Evolutionary conservation across 768 basidiomycete species (phyloP).

Genomic region (Agaricus blazei): DNA sequence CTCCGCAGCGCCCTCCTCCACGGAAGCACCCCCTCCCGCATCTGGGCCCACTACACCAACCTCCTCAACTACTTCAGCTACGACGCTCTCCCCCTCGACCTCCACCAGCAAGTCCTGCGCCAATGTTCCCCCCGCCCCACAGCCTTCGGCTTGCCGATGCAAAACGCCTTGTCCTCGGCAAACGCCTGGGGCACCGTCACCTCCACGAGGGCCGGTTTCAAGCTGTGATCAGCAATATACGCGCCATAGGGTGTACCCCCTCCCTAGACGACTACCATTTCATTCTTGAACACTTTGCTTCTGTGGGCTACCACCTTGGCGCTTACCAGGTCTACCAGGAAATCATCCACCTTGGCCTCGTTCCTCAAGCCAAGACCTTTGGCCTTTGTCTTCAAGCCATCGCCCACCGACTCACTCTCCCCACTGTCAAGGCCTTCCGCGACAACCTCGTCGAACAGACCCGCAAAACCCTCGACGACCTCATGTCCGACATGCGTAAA

Average conservation of each 20-base stretch:
- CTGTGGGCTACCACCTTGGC: conserved; percentile 64
- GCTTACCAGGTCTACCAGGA: conserved; percentile 59
- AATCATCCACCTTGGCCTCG: conserved; percentile 37
- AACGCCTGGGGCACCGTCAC: conserved; percentile 36
- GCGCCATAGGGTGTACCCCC: conserved; percentile 40
- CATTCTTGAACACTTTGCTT: conserved; percentile 70
- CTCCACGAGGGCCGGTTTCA: conserved; percentile 64
- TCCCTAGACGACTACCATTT: conserved; percentile 70
- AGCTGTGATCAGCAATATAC: conserved; percentile 66
- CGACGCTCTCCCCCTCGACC: conserved; percentile 50
- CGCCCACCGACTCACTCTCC: conserved; percentile 60
- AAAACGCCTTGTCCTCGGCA: conserved; percentile 32
- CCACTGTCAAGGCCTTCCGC: conserved; percentile 36
- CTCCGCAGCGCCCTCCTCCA: conserved; percentile 28
- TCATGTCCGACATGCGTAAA: conserved; percentile 56
- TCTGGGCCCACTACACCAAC: conserved; percentile 64
- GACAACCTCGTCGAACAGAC: conserved; percentile 34
- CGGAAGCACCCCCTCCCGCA: conserved; percentile 37
- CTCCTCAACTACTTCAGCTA: conserved; percentile 44
- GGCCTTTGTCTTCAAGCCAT: conserved; percentile 65
- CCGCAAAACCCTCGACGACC: conserved; percentile 38
- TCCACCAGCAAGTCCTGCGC: conserved; percentile 68
- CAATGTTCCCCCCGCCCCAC: conserved; percentile 47
- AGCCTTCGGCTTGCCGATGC: conserved; percentile 41
- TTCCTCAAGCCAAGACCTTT: conserved; percentile 53